A percentile compares a stretch with the other conserved stretches of the same genome.
These are phyloP conservation scores for Cytospora mali DNA, from an alignment of 2,329 filamentous ascomycete genomes.

Conservation along the genomic window DNA sequence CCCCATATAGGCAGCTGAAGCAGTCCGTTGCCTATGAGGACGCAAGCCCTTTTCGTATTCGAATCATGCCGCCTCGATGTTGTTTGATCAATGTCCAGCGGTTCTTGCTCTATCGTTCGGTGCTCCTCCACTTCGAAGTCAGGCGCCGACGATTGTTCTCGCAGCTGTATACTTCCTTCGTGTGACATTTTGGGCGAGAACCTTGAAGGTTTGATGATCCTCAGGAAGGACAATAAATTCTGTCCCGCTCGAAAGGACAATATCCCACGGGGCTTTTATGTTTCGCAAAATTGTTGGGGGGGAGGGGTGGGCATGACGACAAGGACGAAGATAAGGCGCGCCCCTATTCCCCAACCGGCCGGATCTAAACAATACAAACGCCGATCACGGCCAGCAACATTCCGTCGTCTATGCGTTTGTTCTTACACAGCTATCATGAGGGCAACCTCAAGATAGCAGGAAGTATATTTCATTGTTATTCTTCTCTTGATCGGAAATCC, in stretches of 20 bases:
- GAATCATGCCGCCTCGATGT: not conserved
- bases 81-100: not conserved
- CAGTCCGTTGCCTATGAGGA: constrained; percentile 48
- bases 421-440: no score
- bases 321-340: constrained; percentile 8
- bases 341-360: not conserved
- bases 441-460: no score
- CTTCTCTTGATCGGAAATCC: no score
- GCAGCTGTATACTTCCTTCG: constrained; percentile 10
- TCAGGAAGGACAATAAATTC: not conserved
- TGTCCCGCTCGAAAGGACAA: not conserved
- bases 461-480: no score
- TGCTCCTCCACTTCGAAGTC: not conserved
- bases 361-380: not conserved
- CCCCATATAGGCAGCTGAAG: constrained; percentile 57
- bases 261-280: not conserved
- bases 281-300: not conserved
- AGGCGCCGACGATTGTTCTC: constrained; percentile 1
- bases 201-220: not conserved
- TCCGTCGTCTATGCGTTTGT: no score
- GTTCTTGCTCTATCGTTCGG: not conserved
- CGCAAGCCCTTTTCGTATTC: constrained; percentile 26
- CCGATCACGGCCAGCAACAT: constrained; percentile 22
- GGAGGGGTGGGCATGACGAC: not conserved
- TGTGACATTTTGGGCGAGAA: constrained; percentile 9